phyloP scores from a whole-genome alignment of 2,329 filamentous ascomycete genomes.

The Colletotrichum cordylinicola region DNA sequence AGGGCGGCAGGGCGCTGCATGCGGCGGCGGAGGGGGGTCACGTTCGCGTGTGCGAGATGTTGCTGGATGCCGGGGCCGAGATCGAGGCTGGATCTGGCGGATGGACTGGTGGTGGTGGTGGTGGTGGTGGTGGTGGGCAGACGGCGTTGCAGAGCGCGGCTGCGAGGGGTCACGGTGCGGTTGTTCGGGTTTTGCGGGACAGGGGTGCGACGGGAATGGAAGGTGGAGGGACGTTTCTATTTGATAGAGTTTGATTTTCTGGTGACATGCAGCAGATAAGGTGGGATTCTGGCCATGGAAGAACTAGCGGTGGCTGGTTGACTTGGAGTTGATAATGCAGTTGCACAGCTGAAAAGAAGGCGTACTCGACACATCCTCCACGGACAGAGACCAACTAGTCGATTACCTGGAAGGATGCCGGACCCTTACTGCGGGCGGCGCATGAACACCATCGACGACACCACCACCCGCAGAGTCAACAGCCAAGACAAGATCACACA shows the following conservation, averaged over 20 bases:
- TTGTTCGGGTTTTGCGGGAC: conserved; percentile 44
- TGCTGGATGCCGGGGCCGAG: conserved; percentile 40
- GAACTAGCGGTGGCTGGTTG: background rate
- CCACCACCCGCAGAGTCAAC: background rate
- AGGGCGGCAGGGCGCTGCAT: conserved; percentile 27
- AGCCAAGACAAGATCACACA: conserved; percentile 1
- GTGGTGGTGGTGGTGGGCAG: conserved; percentile 21
- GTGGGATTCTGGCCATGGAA: background rate
- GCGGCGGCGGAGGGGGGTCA: conserved; percentile 17
- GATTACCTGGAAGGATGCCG: background rate
- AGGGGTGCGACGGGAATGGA: conserved; percentile 34
- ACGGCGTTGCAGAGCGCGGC: conserved; percentile 38
- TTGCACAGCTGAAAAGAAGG: background rate
- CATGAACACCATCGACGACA: conserved; percentile 3
- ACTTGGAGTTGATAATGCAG: background rate
- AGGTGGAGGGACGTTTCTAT: conserved; percentile 13
- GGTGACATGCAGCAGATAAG: background rate
- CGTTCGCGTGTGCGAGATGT: conserved; percentile 26
- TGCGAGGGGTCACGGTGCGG: conserved; percentile 41
- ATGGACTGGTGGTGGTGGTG: background rate
- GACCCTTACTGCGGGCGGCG: background rate
- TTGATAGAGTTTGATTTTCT: background rate
- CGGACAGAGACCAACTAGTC: background rate
- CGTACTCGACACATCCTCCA: background rate
- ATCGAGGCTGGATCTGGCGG: conserved; percentile 39